Base-by-base conservation (phyloP, 202 grass and related monocot species). In the Zizania palustris region DNA sequence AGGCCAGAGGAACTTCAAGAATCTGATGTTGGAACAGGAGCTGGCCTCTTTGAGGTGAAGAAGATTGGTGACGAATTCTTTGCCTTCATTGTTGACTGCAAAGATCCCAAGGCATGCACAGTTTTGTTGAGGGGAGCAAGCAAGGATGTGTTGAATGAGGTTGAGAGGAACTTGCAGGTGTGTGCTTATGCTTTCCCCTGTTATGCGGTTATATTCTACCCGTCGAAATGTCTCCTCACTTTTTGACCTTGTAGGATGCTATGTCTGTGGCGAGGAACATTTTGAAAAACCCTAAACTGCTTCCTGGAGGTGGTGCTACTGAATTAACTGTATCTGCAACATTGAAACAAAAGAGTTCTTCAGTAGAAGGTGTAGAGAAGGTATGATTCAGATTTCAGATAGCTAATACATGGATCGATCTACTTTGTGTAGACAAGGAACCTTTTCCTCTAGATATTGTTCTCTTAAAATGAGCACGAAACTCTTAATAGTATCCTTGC, bases 61-160 rank as follows among this genome's bases (percentile, higher is more conserved):
- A 99, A 99, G 85, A 83, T 99, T 61, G 92, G 92, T 53, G 96
- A 99, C 67, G 96, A 99, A 42, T 99, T 92, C 70, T 99, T 99
- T 59, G 66, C 92, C 19, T 99, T 82, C 85, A 90, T 99, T 68
- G 81, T 99, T 6, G 91, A 99, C 38, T 99, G 96, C 86, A 88
- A 92, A 80, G 92, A 99, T 86, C 96, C 96, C 34, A 99, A 99
- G 71, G 96, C 96, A 48, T 99, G 96, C 73, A 99, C 92, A 69
- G 96, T 99, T 80, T 85, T 99, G 45, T 82, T 99, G 53, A 93
- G 96, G 82, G 96, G 96, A 72, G 92, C 96, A 61, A 99, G 96
- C 50, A 99, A 99, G 79, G 96, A 99, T 82, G 77, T 96, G 50
- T 82, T 99, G 75, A 99, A 99, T 57, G 96, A 99, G 74, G 96